Base-by-base conservation (phyloP, 1,284 basidiomycete genomes). In the Boletellus deceptivus region DNA sequence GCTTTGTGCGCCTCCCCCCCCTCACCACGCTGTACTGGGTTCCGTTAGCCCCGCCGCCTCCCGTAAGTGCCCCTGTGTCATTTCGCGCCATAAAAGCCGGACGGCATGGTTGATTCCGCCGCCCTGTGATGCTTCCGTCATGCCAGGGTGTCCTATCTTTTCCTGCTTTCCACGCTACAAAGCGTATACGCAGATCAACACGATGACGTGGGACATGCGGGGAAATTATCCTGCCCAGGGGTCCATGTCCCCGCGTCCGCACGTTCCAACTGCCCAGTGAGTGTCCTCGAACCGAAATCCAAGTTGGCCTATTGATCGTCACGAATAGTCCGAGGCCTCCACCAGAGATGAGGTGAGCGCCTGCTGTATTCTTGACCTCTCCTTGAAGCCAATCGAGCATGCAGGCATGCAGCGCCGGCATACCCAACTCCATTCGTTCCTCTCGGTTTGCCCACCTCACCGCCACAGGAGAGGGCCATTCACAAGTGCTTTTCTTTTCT, bases 111-210 rank as follows among this genome's bases (percentile, higher is more conserved):
- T 11, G 20, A 34, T 44, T 34, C 16, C 49, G 27, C 46, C 18
- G 47, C 54, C 40, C 33, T 27, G 48, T 42, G 45, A 56, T 55
- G 52, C 49, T 55, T 40, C 37, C 54, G 41, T 33, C 54, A 67
- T 67, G 65, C 53, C 68, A 48, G 55, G 67, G 53, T 67, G 65
- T 51, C 64, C 68, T 18, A 27, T 63, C 39, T 48, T 69, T 38
- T 59, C 64, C 6, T 67, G 48, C 49, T 70, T 69, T 44, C 68
- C 65, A 10, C 67, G 65, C 55, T 68, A 69, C 4, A 70, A 61
- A 43, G 55, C 65, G 41, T 70, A 70, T 22, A 67, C 61, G 4
- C 62, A 70, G 40, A 53, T 69, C 11, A 65, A 67, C 27, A 20
- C 67, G 18, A 55, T 42, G 55, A 58, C 46, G 65, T 70, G 65